phyloP scores from a whole-genome alignment of 2,329 filamentous ascomycete genomes.

The Zymoseptoria passerinii region DNA sequence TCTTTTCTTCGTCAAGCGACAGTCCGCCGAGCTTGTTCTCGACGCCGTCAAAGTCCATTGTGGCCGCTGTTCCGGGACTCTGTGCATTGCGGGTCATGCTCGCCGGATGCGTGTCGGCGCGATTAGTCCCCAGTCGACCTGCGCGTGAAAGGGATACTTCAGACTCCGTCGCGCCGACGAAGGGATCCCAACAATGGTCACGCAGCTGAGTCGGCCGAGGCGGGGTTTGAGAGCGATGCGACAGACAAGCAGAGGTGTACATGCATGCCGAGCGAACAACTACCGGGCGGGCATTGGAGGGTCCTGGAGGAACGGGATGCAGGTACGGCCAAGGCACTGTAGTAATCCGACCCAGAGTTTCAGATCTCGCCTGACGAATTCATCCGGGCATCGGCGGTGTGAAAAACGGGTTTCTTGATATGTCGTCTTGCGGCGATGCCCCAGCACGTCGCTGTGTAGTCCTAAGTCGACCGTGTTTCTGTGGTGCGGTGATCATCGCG shows the following conservation, averaged over 20 bases:
- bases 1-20: conserved; percentile 8
- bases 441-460: not conserved
- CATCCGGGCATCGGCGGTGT: not conserved
- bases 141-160: not conserved
- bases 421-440: not conserved
- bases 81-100: conserved; percentile 16
- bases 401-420: not conserved
- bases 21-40: conserved; percentile 9
- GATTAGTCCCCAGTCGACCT: not conserved
- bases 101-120: not conserved
- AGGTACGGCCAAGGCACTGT: not conserved
- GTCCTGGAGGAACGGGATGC: not conserved
- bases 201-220: not conserved
- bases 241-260: not conserved
- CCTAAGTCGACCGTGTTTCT: not conserved
- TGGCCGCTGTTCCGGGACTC: conserved; percentile 1
- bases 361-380: not conserved
- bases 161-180: not conserved
- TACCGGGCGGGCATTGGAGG: not conserved
- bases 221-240: not conserved
- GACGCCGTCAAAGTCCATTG: conserved; percentile 14
- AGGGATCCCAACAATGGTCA: not conserved
- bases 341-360: not conserved
- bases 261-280: not conserved
- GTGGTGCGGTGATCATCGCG: not conserved